These are phyloP conservation scores for Phytopythium mirpurense DNA, from an alignment of 352 stramenopile genomes.

Conservation along the genomic window DNA sequence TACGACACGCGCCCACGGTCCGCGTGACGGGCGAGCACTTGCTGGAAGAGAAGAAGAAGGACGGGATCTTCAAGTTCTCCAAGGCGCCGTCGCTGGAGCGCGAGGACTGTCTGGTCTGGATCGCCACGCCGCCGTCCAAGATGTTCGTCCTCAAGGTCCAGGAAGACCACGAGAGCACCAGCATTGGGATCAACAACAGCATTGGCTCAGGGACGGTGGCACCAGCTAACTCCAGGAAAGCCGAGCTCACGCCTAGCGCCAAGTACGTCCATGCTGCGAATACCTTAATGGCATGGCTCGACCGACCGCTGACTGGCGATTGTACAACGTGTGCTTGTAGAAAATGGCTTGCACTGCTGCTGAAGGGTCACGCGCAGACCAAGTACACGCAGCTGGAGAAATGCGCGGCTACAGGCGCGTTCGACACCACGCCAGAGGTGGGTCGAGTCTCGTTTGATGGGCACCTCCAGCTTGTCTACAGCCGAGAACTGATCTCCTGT, in stretches of 20 bases:
- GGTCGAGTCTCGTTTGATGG: slow-evolving; percentile 1
- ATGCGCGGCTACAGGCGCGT: slow-evolving; percentile 58
- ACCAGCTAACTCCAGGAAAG: slow-evolving; percentile 22
- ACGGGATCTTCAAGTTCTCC: slow-evolving; percentile 66
- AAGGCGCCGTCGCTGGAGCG: slow-evolving; percentile 54
- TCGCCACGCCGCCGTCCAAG: slow-evolving; percentile 76
- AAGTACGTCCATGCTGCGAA: slow-evolving; percentile 23
- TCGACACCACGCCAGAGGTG: slow-evolving; percentile 58
- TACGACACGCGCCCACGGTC: slow-evolving; percentile 72
- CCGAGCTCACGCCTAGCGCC: slow-evolving; percentile 54
- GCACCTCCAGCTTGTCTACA: too few species aligned
- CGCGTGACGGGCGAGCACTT: slow-evolving; percentile 71
- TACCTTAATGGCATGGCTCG: not conserved
- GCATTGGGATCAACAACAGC: slow-evolving; percentile 11
- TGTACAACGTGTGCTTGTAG: slow-evolving; percentile 2
- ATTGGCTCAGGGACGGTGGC: slow-evolving; percentile 17
- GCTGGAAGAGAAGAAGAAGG: slow-evolving; percentile 70
- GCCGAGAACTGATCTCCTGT: not conserved
- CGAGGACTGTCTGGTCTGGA: slow-evolving; percentile 74
- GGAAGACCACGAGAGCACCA: slow-evolving; percentile 45
- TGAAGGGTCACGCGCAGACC: slow-evolving; percentile 73
- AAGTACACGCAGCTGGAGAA: slow-evolving; percentile 83
- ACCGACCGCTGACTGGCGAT: not conserved
- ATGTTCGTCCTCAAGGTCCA: slow-evolving; percentile 81
- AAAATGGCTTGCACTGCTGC: slow-evolving; percentile 66